phyloP scores from a whole-genome alignment of 495 filamentous ascomycete genomes.

The Annulohypoxylon nitens region DNA sequence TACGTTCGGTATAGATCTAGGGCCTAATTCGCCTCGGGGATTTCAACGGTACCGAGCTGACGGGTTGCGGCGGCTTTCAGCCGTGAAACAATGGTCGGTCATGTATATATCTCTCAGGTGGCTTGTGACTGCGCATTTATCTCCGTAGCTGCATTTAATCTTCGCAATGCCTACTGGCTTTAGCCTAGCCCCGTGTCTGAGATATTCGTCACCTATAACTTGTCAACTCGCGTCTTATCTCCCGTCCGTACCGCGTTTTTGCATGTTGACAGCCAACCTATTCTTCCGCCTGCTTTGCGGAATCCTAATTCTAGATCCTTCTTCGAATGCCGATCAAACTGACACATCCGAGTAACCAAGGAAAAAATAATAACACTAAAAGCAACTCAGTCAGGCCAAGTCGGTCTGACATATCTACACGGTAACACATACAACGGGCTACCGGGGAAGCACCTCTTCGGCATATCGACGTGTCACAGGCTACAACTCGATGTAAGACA shows the following conservation, averaged over 20 bases:
- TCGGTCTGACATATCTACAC: too few relatives aligned
- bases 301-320: background rate
- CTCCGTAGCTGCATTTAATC: background rate
- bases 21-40: background rate
- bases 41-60: slow-evolving; percentile 4
- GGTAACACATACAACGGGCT: background rate
- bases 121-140: background rate
- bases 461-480: background rate
- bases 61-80: slow-evolving; percentile 15
- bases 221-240: background rate
- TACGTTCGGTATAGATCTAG: background rate
- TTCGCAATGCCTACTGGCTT: background rate
- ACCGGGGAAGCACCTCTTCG: background rate
- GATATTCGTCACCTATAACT: background rate
- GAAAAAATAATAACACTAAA: too few relatives aligned
- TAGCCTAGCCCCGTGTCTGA: background rate
- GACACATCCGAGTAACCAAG: background rate
- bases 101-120: background rate
- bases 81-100: background rate
- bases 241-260: background rate
- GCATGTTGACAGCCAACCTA: background rate
- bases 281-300: background rate
- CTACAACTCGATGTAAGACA: background rate
- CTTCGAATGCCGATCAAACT: background rate
- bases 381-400: background rate